A percentile compares a stretch with the other conserved stretches of the same genome.
phyloP scores from a whole-genome alignment of 1,284 basidiomycete genomes.

The Tilletiopsis washingtonensis region DNA sequence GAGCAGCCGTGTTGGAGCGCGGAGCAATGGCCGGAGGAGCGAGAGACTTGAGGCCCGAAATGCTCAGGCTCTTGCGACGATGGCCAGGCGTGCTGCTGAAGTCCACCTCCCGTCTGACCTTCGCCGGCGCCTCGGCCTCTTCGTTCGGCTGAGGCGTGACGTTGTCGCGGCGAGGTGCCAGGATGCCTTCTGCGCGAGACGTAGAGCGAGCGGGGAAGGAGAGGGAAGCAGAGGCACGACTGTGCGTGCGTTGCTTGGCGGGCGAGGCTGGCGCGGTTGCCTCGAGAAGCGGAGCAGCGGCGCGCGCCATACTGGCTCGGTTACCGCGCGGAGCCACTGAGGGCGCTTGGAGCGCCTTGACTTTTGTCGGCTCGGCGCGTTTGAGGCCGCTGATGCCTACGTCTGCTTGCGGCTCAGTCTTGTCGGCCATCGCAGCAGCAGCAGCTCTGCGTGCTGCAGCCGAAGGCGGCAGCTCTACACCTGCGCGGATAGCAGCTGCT shows the following conservation, averaged over 20 bases:
- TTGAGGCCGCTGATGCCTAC: background rate
- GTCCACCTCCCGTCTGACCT: conserved; percentile 8
- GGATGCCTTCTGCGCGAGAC: background rate
- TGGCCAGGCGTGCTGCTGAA: conserved; percentile 26
- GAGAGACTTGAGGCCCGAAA: conserved; percentile 17
- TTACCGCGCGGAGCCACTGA: conserved; percentile 4
- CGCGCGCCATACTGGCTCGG: conserved; percentile 3
- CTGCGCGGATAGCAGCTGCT: background rate
- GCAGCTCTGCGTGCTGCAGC: background rate
- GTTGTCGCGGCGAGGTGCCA: background rate
- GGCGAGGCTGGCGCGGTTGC: background rate
- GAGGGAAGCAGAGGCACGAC: background rate
- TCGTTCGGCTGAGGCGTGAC: background rate
- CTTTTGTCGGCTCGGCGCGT: background rate
- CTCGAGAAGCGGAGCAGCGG: conserved; percentile 2
- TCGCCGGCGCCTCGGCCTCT: background rate
- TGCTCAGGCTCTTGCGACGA: conserved; percentile 12
- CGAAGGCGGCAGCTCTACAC: background rate
- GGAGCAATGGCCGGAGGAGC: conserved; percentile 16
- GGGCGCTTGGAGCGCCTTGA: conserved; percentile 10
- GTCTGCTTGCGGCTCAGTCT: background rate
- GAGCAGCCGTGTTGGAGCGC: conserved; percentile 11
- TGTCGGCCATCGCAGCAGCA: background rate
- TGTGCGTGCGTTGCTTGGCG: background rate
- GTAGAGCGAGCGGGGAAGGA: background rate